A percentile compares a stretch with the other conserved stretches of the same genome.
Evolutionary conservation across 2,329 filamentous ascomycete genomes (phyloP).

Genomic region (Ramularia endophylla): DNA sequence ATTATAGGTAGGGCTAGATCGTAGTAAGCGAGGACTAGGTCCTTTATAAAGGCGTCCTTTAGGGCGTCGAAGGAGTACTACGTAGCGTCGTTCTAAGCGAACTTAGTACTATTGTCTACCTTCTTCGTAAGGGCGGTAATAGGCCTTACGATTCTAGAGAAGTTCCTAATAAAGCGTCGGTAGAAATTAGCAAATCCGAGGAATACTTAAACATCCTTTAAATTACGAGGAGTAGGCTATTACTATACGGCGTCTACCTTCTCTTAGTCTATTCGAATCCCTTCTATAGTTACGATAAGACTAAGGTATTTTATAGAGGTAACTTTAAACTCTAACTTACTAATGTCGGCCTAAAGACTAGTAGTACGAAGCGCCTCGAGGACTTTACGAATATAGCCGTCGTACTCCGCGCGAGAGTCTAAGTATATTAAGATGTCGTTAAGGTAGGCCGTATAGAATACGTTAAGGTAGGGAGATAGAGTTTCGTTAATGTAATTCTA

Average conservation of each 20-base stretch:
- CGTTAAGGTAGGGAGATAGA: too few relatives aligned
- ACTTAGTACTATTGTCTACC: background rate
- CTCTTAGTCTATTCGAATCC: slow-evolving; percentile 14
- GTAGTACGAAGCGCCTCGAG: background rate
- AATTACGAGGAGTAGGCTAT: background rate
- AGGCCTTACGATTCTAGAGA: background rate
- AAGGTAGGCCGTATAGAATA: too few relatives aligned
- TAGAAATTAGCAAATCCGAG: slow-evolving; percentile 7
- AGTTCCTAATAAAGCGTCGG: too few relatives aligned
- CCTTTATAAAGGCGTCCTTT: slow-evolving; percentile 1
- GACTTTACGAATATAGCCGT: too few relatives aligned
- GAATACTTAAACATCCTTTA: slow-evolving; percentile 5
- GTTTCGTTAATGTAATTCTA: too few relatives aligned
- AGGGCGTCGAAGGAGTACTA: background rate
- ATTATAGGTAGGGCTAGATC: background rate
- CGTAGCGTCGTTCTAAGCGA: background rate
- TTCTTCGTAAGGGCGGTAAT: background rate
- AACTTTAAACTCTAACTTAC: slow-evolving; percentile 27
- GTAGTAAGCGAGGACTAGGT: slow-evolving; percentile 1
- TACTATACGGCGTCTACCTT: background rate
- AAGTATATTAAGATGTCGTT: too few relatives aligned
- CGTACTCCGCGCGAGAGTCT: too few relatives aligned
- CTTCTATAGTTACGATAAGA: slow-evolving; percentile 18
- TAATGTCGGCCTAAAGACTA: slow-evolving; percentile 11
- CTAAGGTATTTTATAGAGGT: too few relatives aligned